Evolutionary conservation across 805 yeast species (phyloP).

Genomic region (Cyberlindnera euphorbiiphila): DNA sequence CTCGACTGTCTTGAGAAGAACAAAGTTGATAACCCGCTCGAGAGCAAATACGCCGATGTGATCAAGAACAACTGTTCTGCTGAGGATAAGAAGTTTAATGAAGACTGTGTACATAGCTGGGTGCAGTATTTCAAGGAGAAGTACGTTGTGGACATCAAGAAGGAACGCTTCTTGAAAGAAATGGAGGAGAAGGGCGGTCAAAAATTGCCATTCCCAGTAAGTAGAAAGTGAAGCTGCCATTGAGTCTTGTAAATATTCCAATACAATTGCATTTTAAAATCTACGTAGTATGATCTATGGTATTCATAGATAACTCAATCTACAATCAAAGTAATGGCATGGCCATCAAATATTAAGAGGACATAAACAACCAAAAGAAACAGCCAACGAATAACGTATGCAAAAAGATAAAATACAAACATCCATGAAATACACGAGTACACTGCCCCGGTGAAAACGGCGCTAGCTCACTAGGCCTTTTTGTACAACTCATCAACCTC

Average conservation of each 20-base stretch:
- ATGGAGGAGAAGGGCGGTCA: constrained; percentile 64
- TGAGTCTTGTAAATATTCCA: constrained; percentile 6
- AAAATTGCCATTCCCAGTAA: constrained; percentile 26
- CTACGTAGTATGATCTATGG: too few species aligned
- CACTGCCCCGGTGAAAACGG: too few species aligned
- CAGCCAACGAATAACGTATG: background rate
- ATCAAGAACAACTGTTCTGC: constrained; percentile 55
- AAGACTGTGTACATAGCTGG: constrained; percentile 86
- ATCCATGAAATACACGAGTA: background rate
- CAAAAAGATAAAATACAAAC: constrained; percentile 1
- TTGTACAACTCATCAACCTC: constrained; percentile 64
- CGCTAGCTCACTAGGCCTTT: too few species aligned
- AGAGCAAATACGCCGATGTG: constrained; percentile 40
- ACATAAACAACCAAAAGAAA: background rate
- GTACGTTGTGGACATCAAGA: constrained; percentile 70
- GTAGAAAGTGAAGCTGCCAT: constrained; percentile 12
- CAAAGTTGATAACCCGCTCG: constrained; percentile 66
- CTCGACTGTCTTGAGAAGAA: constrained; percentile 71
- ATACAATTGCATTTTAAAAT: too few species aligned
- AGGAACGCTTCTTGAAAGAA: constrained; percentile 62
- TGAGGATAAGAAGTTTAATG: constrained; percentile 56
- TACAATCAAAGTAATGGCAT: background rate
- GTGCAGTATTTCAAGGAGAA: constrained; percentile 87
- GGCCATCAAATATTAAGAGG: background rate
- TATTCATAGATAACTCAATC: background rate